Base-by-base conservation (phyloP, 2,329 filamentous ascomycete genomes). In the Apiospora marii region DNA sequence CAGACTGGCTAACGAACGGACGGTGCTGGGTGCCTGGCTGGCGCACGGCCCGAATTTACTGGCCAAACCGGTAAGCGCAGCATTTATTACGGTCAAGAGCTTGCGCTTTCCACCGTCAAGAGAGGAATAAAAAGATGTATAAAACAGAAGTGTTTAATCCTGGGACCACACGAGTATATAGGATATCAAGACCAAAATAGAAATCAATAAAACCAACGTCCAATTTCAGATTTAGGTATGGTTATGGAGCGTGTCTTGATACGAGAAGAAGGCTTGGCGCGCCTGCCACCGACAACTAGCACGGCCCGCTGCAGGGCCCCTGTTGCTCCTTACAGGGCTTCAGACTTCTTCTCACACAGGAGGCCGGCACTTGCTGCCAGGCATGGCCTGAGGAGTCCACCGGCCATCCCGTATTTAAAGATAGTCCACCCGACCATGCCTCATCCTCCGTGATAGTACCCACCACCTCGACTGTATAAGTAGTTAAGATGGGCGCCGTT, bases 351-450 rank as follows among this genome's bases (percentile, higher is more conserved):
- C 53, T 61, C 30, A 37, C 53, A 34, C 27, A 61, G 53, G 30
- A 61, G 53, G 53, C 30, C 53, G 53, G 16, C 53, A 61, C 30
- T 61, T 34, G 37, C 30, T 61, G 30, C 53, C 53, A 61, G 30
- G 37, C 46, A 34, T 30, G 5, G 51, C 19, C 27, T 8, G 16
- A 37, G 3, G 30, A 37, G 30, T 37, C 53, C 30, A 61, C 53
- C 53, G 27, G 30, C 6, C 53, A 12, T 16, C 16, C 53, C 53
- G 30, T 34, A 37, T 37, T 10, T 13, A 0, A 19, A 34, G 10
- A 24, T 24, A 61, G 37, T 22, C 30, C 30, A 58, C 53, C 24
- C 6, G 49, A 12, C 49, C 14, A 13, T 30, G 24, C 49, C 24
- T 53, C 49, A 1, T 58, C 53, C 34, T 34, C 27, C 27, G 53